These are phyloP conservation scores for Henningerozyma blattae DNA, from an alignment of 805 yeast species.

Conservation along the genomic window DNA sequence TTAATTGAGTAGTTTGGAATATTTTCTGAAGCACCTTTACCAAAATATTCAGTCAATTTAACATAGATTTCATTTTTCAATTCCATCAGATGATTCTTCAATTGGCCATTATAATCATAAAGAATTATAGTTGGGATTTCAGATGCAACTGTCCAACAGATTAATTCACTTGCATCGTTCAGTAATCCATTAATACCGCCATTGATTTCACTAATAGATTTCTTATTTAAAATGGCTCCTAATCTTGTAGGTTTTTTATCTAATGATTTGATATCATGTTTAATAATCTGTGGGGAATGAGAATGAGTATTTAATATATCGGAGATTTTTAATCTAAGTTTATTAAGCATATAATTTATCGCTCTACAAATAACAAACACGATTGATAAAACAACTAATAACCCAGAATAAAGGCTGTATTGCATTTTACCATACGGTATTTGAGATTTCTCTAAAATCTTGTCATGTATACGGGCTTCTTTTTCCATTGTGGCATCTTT, in stretches of 20 bases:
- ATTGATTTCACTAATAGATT: conserved; percentile 70
- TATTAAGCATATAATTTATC: conserved; percentile 39
- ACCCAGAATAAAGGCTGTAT: conserved; percentile 30
- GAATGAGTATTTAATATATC: conserved; percentile 57
- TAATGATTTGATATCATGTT: conserved; percentile 66
- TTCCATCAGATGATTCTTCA: conserved; percentile 45
- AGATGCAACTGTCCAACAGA: conserved; percentile 77
- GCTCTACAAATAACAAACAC: conserved; percentile 45
- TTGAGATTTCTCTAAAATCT: too few species aligned
- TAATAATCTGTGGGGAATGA: conserved; percentile 72
- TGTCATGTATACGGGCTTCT: too few species aligned
- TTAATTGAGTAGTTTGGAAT: conserved; percentile 53
- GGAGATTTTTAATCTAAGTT: conserved; percentile 42
- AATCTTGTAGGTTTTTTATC: conserved; percentile 67
- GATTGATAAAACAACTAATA: conserved; percentile 42
- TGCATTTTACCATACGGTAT: conserved; percentile 5
- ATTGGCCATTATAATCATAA: conserved; percentile 68
- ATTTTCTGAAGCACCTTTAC: conserved; percentile 45
- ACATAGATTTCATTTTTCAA: conserved; percentile 43
- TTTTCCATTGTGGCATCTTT: too few species aligned
- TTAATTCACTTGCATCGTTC: conserved; percentile 62
- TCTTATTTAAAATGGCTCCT: conserved; percentile 63
- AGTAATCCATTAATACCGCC: conserved; percentile 81
- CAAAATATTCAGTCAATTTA: conserved; percentile 61
- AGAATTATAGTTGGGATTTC: conserved; percentile 63